Evolutionary conservation across 2,329 filamentous ascomycete species (phyloP).

Genomic region (Grosmannia serpens): DNA sequence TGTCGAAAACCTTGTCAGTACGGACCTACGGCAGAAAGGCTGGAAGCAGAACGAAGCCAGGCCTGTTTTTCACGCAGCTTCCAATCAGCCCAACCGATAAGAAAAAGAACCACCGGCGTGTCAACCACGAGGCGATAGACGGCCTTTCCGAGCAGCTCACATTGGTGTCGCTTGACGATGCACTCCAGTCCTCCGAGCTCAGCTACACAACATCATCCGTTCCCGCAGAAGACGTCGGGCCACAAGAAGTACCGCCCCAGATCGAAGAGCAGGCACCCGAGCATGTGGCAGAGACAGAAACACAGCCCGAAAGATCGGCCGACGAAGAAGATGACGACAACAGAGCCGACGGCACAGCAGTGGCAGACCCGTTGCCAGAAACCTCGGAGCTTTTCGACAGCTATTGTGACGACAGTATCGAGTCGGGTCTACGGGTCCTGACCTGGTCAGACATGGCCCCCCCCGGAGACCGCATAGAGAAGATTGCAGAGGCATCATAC

Average conservation of each 20-base stretch:
- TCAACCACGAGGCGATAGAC: neutral
- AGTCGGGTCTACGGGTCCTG: conserved; percentile 27
- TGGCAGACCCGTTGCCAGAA: neutral
- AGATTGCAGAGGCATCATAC: conserved; percentile 57
- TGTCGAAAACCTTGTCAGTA: conserved; percentile 31
- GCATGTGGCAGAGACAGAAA: neutral
- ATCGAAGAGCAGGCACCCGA: neutral
- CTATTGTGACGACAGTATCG: conserved; percentile 9
- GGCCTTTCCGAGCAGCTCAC: conserved; percentile 15
- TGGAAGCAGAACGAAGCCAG: conserved; percentile 31
- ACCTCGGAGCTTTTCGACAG: conserved; percentile 4
- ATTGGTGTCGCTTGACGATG: conserved; percentile 8
- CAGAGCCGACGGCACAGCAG: neutral
- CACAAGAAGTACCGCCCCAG: neutral
- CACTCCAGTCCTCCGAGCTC: neutral
- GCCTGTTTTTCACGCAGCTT: conserved; percentile 35
- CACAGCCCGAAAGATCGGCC: neutral
- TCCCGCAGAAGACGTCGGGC: neutral
- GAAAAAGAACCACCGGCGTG: conserved; percentile 9
- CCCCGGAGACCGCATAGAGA: conserved; percentile 39
- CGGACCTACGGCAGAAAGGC: conserved; percentile 39
- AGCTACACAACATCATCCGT: neutral
- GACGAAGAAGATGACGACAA: neutral
- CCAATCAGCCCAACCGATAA: conserved; percentile 36
- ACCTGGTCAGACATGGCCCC: conserved; percentile 49